Evolutionary conservation across 495 filamentous ascomycete species (phyloP), one percentile per base, ranked within the genome.

Genomic region (Platismatia glauca): DNA sequence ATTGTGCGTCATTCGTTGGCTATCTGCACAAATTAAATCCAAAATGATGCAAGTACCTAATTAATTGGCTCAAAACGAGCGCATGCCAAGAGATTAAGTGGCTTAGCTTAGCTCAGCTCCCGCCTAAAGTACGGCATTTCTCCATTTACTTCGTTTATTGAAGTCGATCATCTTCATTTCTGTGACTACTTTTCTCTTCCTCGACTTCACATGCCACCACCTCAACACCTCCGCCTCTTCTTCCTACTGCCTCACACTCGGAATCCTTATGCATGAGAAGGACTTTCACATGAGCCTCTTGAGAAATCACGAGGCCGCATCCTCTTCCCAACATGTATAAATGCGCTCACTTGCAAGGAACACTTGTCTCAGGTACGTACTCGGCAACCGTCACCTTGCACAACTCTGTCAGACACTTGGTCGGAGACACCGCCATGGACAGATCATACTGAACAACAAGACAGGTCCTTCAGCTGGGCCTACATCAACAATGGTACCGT

Each of bases 261-360:
- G 27, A 55, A 57, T 27, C 61, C 44, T 39, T 39, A 66, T 66
- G 65, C 59, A 61, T 38, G 58, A 57, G 24, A 20, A 38, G 39
- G 29, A 33, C n/a, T 55, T 53, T 38, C 44, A 64, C 31, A 55
- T 16, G 52, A 61, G 67, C 67, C 67, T 69, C 65, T 69, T 67
- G 65, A 64, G 59, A 57, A 65, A 58, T 66, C 67, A 57, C 67
- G 67, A 65, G 67, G 67, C 67, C 62, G 38, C 34, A 22, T 41
- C 34, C 1, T 55, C 5, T 27, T 41, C 65, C 35, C 65, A 69
- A 64, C 18, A 69, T 69, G 67, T 64, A 62, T 67, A 43, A 61
- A n/a, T 63, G 67, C 55, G 46, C 61, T 50, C 62, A 63, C 13
- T 58, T 56, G 57, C 64, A 64, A 52, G 64, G 44, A 66, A 64